A percentile compares a stretch with the other conserved stretches of the same genome.
phyloP scores from a whole-genome alignment of 495 filamentous ascomycete genomes.

The Penicillium diatomitis region DNA sequence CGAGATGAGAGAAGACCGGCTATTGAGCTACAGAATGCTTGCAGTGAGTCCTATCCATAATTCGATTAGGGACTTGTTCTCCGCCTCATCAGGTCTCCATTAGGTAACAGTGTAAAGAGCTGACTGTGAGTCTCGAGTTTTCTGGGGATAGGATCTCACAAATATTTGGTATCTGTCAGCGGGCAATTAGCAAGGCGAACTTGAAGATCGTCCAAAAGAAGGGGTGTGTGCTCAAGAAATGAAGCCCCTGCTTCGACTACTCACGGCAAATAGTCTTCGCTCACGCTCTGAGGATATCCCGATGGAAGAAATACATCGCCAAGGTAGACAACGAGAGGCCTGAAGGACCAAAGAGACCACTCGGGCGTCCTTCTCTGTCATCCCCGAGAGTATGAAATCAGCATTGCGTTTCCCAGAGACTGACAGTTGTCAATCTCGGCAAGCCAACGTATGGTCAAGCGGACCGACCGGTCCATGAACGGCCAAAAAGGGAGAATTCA shows the following conservation, averaged over 20 bases:
- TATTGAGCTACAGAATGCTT: conserved; percentile 92
- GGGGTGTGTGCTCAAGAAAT: too few relatives aligned
- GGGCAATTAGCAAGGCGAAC: too few relatives aligned
- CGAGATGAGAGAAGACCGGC: conserved; percentile 79
- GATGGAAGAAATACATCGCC: conserved; percentile 71
- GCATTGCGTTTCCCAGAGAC: too few relatives aligned
- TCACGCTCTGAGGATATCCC: conserved; percentile 88
- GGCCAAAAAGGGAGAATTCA: too few relatives aligned
- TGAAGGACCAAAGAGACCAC: conserved; percentile 22
- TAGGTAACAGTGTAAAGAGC: too few relatives aligned
- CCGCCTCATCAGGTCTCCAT: too few relatives aligned
- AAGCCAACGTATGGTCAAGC: too few relatives aligned
- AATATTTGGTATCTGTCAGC: conserved; percentile 59
- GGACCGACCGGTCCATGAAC: too few relatives aligned
- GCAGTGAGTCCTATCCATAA: conserved; percentile 67
- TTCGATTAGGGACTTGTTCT: neutral
- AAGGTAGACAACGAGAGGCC: conserved; percentile 20
- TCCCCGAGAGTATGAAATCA: too few relatives aligned
- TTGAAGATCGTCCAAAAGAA: too few relatives aligned
- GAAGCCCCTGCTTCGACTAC: conserved; percentile 9
- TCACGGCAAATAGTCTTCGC: conserved; percentile 77
- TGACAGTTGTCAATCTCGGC: too few relatives aligned
- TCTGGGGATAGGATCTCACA: conserved; percentile 6
- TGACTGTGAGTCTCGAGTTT: too few relatives aligned
- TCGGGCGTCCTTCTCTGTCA: conserved; percentile 4